Percentiles rank a stretch among this genome's conserved stretches.
These are phyloP conservation scores for Xylaria telfairii DNA, from an alignment of 495 filamentous ascomycete genomes.

Conservation along the genomic window DNA sequence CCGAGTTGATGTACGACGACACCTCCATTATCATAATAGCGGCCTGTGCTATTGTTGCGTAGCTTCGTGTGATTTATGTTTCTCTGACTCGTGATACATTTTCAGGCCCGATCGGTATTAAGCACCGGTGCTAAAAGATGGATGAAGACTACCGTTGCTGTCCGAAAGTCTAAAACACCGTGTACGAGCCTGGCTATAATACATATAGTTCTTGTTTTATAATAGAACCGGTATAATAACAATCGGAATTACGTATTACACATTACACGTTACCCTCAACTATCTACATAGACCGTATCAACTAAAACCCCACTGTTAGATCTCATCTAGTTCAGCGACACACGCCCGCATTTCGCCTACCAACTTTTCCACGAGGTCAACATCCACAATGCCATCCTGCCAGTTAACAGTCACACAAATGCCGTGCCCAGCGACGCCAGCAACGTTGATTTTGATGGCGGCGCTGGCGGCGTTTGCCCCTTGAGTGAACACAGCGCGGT, in stretches of 20 bases:
- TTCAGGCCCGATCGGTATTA: too few relatives aligned
- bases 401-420: slow-evolving; percentile 35
- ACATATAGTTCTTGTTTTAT: neutral
- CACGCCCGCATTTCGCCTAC: slow-evolving; percentile 31
- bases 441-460: slow-evolving; percentile 38
- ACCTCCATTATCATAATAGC: too few relatives aligned
- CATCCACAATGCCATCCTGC: slow-evolving; percentile 39
- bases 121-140: too few relatives aligned
- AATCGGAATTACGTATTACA: neutral
- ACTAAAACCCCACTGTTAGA: neutral
- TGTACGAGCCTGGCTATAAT: neutral
- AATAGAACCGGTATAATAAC: neutral
- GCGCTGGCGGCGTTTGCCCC: slow-evolving; percentile 36
- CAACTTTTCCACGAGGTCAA: slow-evolving; percentile 31
- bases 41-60: too few relatives aligned
- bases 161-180: too few relatives aligned
- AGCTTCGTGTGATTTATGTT: too few relatives aligned
- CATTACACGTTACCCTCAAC: neutral
- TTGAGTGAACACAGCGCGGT: slow-evolving; percentile 41
- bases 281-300: neutral
- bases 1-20: too few relatives aligned
- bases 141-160: too few relatives aligned
- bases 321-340: slow-evolving; percentile 26
- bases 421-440: slow-evolving; percentile 33
- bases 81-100: too few relatives aligned